These are phyloP conservation scores for Eucalyptus brandiana DNA, from an alignment of 345 rosid genomes.

Conservation along the genomic window DNA sequence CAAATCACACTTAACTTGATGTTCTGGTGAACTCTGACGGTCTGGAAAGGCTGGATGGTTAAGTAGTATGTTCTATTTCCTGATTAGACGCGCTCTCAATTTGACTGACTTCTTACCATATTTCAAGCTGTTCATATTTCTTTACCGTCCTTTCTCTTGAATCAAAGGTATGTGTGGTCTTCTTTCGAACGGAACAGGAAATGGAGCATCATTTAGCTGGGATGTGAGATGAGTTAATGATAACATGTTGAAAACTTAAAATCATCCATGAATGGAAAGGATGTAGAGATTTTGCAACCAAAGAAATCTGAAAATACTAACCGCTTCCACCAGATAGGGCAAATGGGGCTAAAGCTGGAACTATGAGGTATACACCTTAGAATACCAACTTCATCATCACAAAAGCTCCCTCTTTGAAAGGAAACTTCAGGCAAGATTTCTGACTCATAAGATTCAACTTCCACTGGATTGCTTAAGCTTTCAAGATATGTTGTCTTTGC, in stretches of 20 bases:
- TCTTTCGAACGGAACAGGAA: slow-evolving; percentile 22
- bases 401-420: background rate
- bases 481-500: background rate
- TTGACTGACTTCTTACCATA: slow-evolving; percentile 56
- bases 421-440: background rate
- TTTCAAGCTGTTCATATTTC: slow-evolving; percentile 66
- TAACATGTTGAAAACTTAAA: background rate
- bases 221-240: background rate
- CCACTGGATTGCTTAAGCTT: background rate
- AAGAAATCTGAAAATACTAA: background rate
- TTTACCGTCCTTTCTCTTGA: slow-evolving; percentile 40
- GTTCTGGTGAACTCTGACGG: background rate
- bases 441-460: background rate
- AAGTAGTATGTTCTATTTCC: background rate
- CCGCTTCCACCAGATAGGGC: background rate
- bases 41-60: slow-evolving; percentile 1
- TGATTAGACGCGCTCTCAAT: slow-evolving; percentile 7
- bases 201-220: background rate
- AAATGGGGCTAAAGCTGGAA: background rate
- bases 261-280: background rate
- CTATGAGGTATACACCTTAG: background rate
- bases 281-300: background rate
- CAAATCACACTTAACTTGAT: slow-evolving; percentile 35
- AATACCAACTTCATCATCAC: background rate
- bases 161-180: slow-evolving; percentile 44